These are phyloP conservation scores for Diversispora eburnea DNA, from an alignment of 192 early-diverging fungal genomes.

Conservation along the genomic window DNA sequence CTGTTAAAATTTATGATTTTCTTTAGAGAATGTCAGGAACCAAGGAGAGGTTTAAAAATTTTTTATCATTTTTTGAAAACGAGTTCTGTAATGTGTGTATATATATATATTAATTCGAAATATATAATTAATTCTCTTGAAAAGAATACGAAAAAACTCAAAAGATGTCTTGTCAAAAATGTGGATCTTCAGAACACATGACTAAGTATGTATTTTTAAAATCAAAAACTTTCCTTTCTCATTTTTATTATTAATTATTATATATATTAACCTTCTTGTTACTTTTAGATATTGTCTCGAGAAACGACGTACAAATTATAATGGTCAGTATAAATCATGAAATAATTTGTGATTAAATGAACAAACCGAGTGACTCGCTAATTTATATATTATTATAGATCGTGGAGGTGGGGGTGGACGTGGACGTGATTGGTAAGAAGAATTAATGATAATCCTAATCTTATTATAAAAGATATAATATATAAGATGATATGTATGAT, in stretches of 20 bases:
- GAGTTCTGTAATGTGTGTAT: no score
- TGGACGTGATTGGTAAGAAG: background rate
- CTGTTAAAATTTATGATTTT: background rate
- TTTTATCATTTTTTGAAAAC: no score
- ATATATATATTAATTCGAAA: no score
- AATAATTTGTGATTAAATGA: background rate
- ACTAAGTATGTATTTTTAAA: background rate
- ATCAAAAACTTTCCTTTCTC: background rate
- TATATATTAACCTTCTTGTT: background rate
- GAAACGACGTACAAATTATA: background rate
- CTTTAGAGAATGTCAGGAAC: background rate
- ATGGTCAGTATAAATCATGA: background rate
- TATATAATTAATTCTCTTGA: no score
- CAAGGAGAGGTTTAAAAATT: background rate
- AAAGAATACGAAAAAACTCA: background rate
- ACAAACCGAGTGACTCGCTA: background rate
- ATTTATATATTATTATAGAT: background rate
- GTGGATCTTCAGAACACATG: constrained; percentile 6
- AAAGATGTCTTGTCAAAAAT: constrained; percentile 4
- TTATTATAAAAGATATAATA: background rate
- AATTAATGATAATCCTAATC: background rate
- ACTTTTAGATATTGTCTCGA: background rate
- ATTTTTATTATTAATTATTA: background rate
- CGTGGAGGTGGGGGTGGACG: background rate
- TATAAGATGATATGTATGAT: no score